Evolutionary conservation across 2,329 filamentous ascomycete species (phyloP).

Genomic region (Phaeophleospora eucalypticola): DNA sequence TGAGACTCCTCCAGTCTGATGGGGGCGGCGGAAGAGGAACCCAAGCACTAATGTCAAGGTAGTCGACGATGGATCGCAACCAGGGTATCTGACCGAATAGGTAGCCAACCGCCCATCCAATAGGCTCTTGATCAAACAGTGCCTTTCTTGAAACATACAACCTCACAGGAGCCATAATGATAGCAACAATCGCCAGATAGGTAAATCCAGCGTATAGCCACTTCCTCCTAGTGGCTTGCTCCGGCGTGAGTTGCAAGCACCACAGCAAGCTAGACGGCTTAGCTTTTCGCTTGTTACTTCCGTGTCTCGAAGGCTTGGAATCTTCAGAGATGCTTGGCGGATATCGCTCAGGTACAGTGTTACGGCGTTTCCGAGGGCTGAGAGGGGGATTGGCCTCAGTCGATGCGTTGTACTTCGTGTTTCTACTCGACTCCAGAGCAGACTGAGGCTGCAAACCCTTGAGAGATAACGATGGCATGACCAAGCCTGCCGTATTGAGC

Average conservation of each 20-base stretch:
- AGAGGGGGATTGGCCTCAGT: conserved; percentile 1
- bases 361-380: conserved; percentile 16
- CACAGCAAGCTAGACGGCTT: conserved; percentile 64
- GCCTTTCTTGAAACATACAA: conserved; percentile 64
- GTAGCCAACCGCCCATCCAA: conserved; percentile 91
- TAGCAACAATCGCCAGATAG: conserved; percentile 62
- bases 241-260: conserved; percentile 74
- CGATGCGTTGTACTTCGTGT: too few species aligned
- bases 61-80: conserved; percentile 68
- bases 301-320: neutral
- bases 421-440: too few species aligned
- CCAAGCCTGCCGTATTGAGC: conserved; percentile 18
- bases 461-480: conserved; percentile 14
- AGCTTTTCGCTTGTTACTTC: conserved; percentile 35
- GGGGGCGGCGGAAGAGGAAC: conserved; percentile 61
- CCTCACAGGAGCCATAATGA: conserved; percentile 69
- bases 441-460: conserved; percentile 19
- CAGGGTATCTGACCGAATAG: conserved; percentile 72
- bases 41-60: conserved; percentile 68
- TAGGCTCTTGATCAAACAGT: conserved; percentile 69
- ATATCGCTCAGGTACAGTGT: conserved; percentile 23
- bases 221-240: conserved; percentile 71
- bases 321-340: conserved; percentile 6
- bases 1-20: conserved; percentile 17
- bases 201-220: conserved; percentile 80